Evolutionary conservation across 768 basidiomycete species (phyloP), one percentile per base, ranked within the genome.

Genomic region (Harrya chromipes): DNA sequence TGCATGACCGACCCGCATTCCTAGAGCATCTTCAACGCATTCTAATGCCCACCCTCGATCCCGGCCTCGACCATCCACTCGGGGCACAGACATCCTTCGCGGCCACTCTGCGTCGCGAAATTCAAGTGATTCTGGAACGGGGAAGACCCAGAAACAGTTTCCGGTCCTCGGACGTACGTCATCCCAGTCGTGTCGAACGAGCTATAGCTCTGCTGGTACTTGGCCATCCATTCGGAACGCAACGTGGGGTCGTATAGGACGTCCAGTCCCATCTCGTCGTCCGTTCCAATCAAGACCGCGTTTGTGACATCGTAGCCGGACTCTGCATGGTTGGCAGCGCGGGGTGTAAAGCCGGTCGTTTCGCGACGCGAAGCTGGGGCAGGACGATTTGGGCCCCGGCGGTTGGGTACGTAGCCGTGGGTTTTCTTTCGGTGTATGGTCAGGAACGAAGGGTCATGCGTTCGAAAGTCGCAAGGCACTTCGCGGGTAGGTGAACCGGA

Each of bases 361-460:
- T n/a, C 49, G 46, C 47, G 50, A 34, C 40, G 53, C 1, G 34
- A 20, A 0, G 16, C 5, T 4, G 39, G 23, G 8, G 31, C 6
- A 6, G 40, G 12, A 14, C 41, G 48, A 5, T 46, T 37, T 16
- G 36, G 2, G 17, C 47, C 44, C 7, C 19, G 29, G 16, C 52
- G 62, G 37, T 36, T 40, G 6, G 38, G 37, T 2, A 56, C 17
- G 33, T 67, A 52, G 1, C 49, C 58, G 16, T 69, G 67, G 16
- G 19, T 17, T 13, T 39, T 45, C 38, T 61, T 57, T 7, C 67
- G 54, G 42, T 69, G 63, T 39, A 47, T 64, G 6, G 65, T 52
- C 7, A 69, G 39, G 27, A 61, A 50, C 0, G 65, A 63, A 11
- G 67, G 62, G 36, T 67, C 63, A 4, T 49, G 17, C 2, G 67